phyloP scores from a whole-genome alignment of 2,329 filamentous ascomycete species.

The Pseudogymnoascus sp. region DNA sequence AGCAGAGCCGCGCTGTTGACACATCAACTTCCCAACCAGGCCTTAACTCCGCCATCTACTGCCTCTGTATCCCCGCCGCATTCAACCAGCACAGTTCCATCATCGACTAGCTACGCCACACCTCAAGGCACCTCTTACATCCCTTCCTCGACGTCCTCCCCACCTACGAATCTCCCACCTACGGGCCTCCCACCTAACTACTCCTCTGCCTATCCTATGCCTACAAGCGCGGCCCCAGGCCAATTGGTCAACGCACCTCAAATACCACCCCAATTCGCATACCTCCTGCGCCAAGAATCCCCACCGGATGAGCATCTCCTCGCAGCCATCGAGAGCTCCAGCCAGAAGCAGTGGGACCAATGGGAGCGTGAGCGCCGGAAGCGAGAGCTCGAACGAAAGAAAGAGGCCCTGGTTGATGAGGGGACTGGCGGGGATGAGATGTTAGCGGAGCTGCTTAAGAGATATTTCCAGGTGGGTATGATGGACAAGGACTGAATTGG shows the following conservation, averaged over 20 bases:
- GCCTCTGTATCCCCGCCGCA: not conserved
- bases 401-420: conserved; percentile 5
- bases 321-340: not conserved
- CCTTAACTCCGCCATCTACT: not conserved
- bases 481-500: not conserved
- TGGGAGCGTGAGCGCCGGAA: not conserved
- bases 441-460: conserved; percentile 9
- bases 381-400: conserved; percentile 2
- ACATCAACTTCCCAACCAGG: not conserved
- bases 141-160: not conserved
- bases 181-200: not conserved
- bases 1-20: conserved; percentile 15
- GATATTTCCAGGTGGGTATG: conserved; percentile 3
- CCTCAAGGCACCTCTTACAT: not conserved
- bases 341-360: not conserved
- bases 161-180: not conserved
- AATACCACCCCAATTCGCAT: not conserved
- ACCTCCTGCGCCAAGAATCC: not conserved
- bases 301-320: not conserved
- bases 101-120: not conserved
- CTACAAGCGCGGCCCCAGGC: not conserved
- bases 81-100: not conserved
- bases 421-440: conserved; percentile 1
- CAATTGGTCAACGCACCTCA: not conserved
- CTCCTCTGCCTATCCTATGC: not conserved